Conservation (phyloP, 2,329 filamentous ascomycete species). For the Talaromyces funiculosus region DNA sequence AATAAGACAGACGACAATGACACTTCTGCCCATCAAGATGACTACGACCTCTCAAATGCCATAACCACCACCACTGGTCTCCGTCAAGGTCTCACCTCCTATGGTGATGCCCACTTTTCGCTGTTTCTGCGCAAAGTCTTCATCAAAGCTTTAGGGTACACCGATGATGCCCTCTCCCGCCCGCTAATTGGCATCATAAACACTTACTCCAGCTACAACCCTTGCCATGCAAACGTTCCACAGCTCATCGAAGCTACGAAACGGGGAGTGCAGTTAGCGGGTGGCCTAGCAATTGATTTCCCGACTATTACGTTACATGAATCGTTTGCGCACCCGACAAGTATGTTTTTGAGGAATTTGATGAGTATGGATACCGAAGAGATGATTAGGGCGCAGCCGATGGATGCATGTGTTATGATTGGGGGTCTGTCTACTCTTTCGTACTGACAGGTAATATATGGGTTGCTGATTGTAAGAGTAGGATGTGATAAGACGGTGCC, state of each 20-base stretch:
- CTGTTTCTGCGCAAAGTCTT: conserved; percentile 71
- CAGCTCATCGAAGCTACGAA: conserved; percentile 67
- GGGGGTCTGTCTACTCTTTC: conserved; percentile 54
- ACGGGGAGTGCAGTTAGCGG: conserved; percentile 60
- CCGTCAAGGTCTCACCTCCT: conserved; percentile 60
- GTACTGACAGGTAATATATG: too few species aligned
- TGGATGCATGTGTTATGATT: conserved; percentile 63
- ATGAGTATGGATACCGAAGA: conserved; percentile 79
- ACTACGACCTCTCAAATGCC: conserved; percentile 56
- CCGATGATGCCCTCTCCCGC: conserved; percentile 62
- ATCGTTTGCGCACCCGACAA: conserved; percentile 63
- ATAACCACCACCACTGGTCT: conserved; percentile 51
- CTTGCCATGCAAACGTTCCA: conserved; percentile 66
- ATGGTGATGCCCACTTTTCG: conserved; percentile 69
- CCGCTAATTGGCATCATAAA: conserved; percentile 72
- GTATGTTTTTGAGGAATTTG: conserved; percentile 68
- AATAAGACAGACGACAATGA: background rate
- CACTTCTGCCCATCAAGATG: conserved; percentile 16
- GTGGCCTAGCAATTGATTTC: conserved; percentile 65
- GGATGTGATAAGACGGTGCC: conserved; percentile 71
- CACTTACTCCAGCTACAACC: conserved; percentile 67
- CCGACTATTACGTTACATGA: conserved; percentile 69
- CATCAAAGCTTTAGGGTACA: conserved; percentile 70
- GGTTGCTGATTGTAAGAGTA: too few species aligned
- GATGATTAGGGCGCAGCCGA: conserved; percentile 67